Conservation (phyloP, 164 flowering plant genomes). For the Malania oleifera region DNA sequence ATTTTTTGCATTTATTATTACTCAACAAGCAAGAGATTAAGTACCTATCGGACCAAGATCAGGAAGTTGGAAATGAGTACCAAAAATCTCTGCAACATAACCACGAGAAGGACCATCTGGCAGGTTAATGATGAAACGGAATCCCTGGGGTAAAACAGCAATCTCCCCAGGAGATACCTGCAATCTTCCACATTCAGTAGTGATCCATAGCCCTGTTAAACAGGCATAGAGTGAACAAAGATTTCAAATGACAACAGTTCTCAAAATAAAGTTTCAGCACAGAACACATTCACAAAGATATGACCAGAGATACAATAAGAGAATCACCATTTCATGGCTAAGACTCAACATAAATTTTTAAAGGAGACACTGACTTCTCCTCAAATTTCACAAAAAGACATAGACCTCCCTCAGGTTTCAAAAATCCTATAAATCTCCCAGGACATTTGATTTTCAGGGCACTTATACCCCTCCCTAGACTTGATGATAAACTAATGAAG, state of each 20-base stretch:
- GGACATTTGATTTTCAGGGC: no score
- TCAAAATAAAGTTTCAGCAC: no score
- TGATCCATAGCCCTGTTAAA: slow-evolving; percentile 72
- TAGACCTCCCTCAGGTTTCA: no score
- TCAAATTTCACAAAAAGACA: no score
- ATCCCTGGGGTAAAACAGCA: slow-evolving; percentile 86
- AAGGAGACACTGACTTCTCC: no score
- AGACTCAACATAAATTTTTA: no score
- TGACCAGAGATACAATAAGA: no score
- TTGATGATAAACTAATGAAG: no score
- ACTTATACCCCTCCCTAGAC: no score
- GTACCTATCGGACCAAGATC: slow-evolving; percentile 97
- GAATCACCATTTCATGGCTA: no score
- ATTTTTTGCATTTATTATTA: background rate
- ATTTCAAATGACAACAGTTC: background rate
- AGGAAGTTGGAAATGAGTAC: slow-evolving; percentile 89
- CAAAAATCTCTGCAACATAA: slow-evolving; percentile 88
- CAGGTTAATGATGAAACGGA: slow-evolving; percentile 64
- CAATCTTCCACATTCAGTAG: slow-evolving; percentile 83
- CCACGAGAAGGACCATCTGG: slow-evolving; percentile 96
- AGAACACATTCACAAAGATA: background rate
- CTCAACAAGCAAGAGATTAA: slow-evolving; percentile 3
- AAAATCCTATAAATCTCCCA: no score
- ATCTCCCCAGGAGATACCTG: slow-evolving; percentile 85
- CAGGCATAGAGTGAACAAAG: background rate